Conservation (phyloP, 805 yeast genomes). For the Saturnispora silvae region DNA sequence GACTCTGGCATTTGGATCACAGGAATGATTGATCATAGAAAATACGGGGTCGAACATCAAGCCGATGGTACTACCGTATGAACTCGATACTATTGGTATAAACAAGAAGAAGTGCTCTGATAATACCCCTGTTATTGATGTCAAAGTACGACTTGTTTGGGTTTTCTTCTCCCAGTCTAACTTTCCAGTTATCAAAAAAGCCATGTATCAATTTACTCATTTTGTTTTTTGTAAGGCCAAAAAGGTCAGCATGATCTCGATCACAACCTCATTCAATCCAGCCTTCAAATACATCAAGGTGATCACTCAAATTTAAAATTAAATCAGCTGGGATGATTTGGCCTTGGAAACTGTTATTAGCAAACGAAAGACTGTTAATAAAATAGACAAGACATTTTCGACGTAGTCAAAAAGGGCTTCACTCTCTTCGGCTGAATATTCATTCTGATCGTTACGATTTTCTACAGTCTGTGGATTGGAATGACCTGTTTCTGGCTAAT, state of each 20-base stretch:
- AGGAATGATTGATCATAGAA: slow-evolving; percentile 32
- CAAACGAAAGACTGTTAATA: slow-evolving; percentile 5
- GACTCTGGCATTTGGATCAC: slow-evolving; percentile 27
- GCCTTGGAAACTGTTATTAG: neutral
- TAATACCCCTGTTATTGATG: slow-evolving; percentile 10
- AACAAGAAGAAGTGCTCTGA: slow-evolving; percentile 14
- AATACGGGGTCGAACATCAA: slow-evolving; percentile 28
- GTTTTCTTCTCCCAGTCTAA: neutral
- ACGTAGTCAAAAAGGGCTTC: neutral
- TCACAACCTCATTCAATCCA: slow-evolving; percentile 1
- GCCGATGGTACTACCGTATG: slow-evolving; percentile 24
- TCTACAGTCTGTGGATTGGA: neutral
- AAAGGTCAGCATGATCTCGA: slow-evolving; percentile 11
- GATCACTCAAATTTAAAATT: slow-evolving; percentile 15
- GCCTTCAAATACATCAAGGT: slow-evolving; percentile 11
- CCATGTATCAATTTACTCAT: slow-evolving; percentile 10
- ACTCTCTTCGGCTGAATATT: neutral
- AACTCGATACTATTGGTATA: slow-evolving; percentile 25
- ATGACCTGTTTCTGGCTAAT: neutral
- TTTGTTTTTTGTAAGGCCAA: slow-evolving; percentile 12
- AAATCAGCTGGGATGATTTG: neutral
- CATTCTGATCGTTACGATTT: neutral
- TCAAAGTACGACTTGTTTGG: slow-evolving; percentile 2
- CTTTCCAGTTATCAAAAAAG: neutral
- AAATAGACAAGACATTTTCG: slow-evolving; percentile 3